Conservation (phyloP, 176 grass and related monocot genomes). For the Zoysia japonica region DNA sequence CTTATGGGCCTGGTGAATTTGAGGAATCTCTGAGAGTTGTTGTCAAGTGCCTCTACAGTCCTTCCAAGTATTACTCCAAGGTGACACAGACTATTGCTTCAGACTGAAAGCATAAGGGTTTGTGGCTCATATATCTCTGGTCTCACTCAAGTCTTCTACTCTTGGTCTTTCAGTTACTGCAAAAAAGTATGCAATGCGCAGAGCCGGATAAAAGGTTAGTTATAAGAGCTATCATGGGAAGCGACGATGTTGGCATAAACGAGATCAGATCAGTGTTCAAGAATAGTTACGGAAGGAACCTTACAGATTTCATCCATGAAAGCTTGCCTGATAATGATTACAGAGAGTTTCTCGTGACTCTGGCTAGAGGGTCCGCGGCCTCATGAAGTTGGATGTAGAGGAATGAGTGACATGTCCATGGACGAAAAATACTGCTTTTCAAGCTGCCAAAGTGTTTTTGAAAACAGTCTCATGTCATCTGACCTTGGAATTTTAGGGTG, state of each 20-base stretch:
- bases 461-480: slow-evolving; percentile 32
- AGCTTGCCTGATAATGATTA: slow-evolving; percentile 64
- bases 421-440: slow-evolving; percentile 18
- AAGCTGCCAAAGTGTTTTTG: slow-evolving; percentile 28
- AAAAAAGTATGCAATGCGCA: slow-evolving; percentile 46
- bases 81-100: slow-evolving; percentile 32
- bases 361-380: slow-evolving; percentile 38
- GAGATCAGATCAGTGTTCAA: slow-evolving; percentile 67
- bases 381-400: slow-evolving; percentile 22
- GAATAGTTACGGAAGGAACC: slow-evolving; percentile 54
- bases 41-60: slow-evolving; percentile 80
- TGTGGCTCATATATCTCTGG: background rate
- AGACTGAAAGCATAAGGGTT: background rate
- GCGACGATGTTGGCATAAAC: slow-evolving; percentile 59
- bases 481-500: slow-evolving; percentile 12
- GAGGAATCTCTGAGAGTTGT: slow-evolving; percentile 64
- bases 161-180: slow-evolving; percentile 58
- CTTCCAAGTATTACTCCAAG: slow-evolving; percentile 90
- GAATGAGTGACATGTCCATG: background rate
- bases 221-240: slow-evolving; percentile 72
- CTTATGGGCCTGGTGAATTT: slow-evolving; percentile 54
- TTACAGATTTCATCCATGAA: slow-evolving; percentile 71
- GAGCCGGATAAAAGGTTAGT: slow-evolving; percentile 47
- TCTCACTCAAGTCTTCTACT: slow-evolving; percentile 28
- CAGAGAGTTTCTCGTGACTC: slow-evolving; percentile 74